Conservation (phyloP, 179 eudicot species). For the Amaranthus tricolor region DNA sequence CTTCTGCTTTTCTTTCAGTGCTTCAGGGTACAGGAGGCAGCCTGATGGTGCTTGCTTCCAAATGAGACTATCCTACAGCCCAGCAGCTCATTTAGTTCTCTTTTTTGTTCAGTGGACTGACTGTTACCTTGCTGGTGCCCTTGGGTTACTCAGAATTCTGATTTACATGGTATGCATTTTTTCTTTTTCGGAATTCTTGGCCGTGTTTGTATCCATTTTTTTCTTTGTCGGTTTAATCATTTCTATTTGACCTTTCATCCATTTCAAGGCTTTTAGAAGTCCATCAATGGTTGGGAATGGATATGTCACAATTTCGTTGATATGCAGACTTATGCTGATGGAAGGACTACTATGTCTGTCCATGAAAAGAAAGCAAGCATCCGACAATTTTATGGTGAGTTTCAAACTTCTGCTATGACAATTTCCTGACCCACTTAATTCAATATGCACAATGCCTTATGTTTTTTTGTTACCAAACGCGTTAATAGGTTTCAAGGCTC, state of each 20-base stretch:
- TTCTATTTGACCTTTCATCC: neutral
- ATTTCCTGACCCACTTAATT: neutral
- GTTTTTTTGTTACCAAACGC: neutral
- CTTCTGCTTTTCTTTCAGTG: conserved; percentile 28
- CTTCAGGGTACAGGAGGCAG: conserved; percentile 34
- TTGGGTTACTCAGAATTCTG: conserved; percentile 45
- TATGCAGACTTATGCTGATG: conserved; percentile 45
- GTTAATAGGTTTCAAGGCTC: neutral
- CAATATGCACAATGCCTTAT: neutral
- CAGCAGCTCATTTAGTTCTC: conserved; percentile 38
- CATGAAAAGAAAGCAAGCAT: conserved; percentile 51
- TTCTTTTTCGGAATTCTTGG: no score
- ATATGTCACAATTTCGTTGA: conserved; percentile 18
- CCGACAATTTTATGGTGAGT: conserved; percentile 43
- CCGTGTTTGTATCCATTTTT: neutral
- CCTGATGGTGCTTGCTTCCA: conserved; percentile 47
- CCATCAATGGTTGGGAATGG: neutral
- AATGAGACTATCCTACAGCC: conserved; percentile 48
- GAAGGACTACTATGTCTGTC: conserved; percentile 40
- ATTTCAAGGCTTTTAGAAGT: neutral
- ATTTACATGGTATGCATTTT: conserved; percentile 36
- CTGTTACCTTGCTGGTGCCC: conserved; percentile 47
- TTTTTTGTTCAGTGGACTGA: conserved; percentile 51
- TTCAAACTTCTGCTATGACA: neutral
- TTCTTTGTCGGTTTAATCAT: neutral